Conservation (phyloP, 768 basidiomycete species). For the Termitomyces sp. region DNA sequence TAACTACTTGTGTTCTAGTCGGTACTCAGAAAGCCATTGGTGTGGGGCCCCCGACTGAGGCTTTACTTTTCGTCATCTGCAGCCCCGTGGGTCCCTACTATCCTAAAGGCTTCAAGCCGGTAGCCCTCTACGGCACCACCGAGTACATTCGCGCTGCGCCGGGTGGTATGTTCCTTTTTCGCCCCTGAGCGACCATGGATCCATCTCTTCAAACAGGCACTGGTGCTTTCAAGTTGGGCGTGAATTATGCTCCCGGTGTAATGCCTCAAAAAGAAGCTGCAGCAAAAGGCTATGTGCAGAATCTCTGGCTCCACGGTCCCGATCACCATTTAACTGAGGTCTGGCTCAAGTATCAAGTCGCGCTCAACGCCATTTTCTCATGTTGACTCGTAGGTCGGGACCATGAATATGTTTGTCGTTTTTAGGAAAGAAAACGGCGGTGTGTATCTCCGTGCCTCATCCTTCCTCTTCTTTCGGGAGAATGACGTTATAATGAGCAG, state of each 20-base stretch:
- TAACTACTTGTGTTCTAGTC: slow-evolving; percentile 38
- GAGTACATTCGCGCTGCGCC: slow-evolving; percentile 82
- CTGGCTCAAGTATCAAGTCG: background rate
- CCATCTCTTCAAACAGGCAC: slow-evolving; percentile 43
- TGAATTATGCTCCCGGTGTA: slow-evolving; percentile 86
- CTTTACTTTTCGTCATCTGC: slow-evolving; percentile 81
- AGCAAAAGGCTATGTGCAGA: slow-evolving; percentile 76
- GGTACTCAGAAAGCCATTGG: slow-evolving; percentile 69
- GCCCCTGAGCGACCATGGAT: background rate
- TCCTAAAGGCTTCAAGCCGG: slow-evolving; percentile 83
- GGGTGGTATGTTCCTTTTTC: slow-evolving; percentile 49
- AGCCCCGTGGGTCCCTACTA: slow-evolving; percentile 86
- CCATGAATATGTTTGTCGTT: slow-evolving; percentile 89
- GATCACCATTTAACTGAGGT: slow-evolving; percentile 53
- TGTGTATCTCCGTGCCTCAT: slow-evolving; percentile 15
- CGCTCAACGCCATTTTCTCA: slow-evolving; percentile 15
- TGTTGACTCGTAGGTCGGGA: slow-evolving; percentile 60
- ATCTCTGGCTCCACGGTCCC: slow-evolving; percentile 84
- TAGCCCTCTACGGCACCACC: slow-evolving; percentile 82
- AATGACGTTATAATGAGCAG: slow-evolving; percentile 30
- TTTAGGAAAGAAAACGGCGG: slow-evolving; percentile 68
- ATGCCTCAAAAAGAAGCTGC: slow-evolving; percentile 80
- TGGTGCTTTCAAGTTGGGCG: slow-evolving; percentile 82
- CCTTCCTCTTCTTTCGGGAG: background rate
- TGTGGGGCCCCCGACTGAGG: slow-evolving; percentile 72